Evolutionary conservation across 176 grass and related monocot genomes (phyloP).

Genomic region (Musa schizocarpa): DNA sequence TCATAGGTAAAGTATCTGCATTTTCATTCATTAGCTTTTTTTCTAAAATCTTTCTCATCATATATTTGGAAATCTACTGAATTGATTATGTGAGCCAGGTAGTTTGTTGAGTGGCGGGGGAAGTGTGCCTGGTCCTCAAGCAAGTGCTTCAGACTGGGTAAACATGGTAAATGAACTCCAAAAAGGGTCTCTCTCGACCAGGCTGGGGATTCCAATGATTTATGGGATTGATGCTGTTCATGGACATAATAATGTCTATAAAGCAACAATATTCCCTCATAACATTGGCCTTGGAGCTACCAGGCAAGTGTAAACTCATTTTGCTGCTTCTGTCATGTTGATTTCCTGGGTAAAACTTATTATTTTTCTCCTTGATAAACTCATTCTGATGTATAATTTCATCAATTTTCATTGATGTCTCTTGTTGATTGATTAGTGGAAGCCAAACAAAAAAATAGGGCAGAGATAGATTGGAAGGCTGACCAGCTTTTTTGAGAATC

Average conservation of each 20-base stretch:
- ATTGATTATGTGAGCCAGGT: constrained; percentile 26
- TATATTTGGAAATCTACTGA: background rate
- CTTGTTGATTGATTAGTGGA: background rate
- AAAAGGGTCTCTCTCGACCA: constrained; percentile 75
- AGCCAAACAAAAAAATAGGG: background rate
- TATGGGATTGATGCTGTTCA: constrained; percentile 99
- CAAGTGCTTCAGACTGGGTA: constrained; percentile 69
- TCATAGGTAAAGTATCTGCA: constrained; percentile 54
- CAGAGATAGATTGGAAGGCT: too few species aligned
- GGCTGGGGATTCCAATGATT: constrained; percentile 86
- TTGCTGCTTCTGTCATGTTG: constrained; percentile 5
- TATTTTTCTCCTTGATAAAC: background rate
- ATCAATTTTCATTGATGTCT: background rate
- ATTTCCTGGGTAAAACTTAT: background rate
- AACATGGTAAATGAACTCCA: constrained; percentile 97
- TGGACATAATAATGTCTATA: constrained; percentile 94
- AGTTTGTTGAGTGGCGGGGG: constrained; percentile 95
- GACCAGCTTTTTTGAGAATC: too few species aligned
- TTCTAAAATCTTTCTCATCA: background rate
- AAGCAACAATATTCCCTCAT: constrained; percentile 93
- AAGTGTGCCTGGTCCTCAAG: constrained; percentile 78
- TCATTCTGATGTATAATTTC: too few species aligned
- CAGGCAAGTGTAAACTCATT: constrained; percentile 43
- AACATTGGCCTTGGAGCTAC: constrained; percentile 96
- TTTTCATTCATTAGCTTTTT: background rate